Base-by-base conservation (phyloP, 768 basidiomycete genomes). In the Serendipita sp. region DNA sequence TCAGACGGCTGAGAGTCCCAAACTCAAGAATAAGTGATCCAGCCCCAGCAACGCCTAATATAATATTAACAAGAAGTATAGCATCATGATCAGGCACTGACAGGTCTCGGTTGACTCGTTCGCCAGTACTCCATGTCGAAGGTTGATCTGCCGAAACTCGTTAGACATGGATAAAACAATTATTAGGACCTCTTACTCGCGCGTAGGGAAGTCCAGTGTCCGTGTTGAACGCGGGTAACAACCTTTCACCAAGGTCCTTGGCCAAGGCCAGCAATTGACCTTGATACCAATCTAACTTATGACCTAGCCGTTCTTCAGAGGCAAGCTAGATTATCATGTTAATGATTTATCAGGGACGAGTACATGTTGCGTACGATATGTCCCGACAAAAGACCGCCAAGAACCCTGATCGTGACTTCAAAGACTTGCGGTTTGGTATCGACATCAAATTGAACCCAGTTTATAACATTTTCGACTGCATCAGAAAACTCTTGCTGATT, bases 381-480 rank as follows among this genome's bases (percentile, higher is more conserved):
- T 29, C 83, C 92, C 4, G 89, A 91, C 13, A 93, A 72, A 43
- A 99, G 80, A 3, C 92, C 91, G 2, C 96, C 96, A 6, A 99
- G 76, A 3, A 93, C 91, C 31, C 94, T 84, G 64, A 98, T 98
- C 0, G 91, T 97, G 8, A 89, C 90, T 76, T 99, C 95, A 70
- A 99, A 99, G 3, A 98, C 87, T 78, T 99, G 95, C n/a, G 96
- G 92, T 73, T 85, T 91, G 45, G 91, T 91, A 73, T 97, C 86
- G 64, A 92, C 87, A 71, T 97, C 89, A 72, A 96, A 97, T 0
- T 85, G 85, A 44, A 96, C 88, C 79, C 82, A 84, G 63, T 83
- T 74, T 62, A 95, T 86, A 63, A 92, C 82, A 66, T 88, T 83
- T 65, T 81, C 82, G 62, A 98, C 86, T 2, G 91, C 93, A n/a